Percentiles rank a stretch among this genome's conserved stretches.
These are phyloP conservation scores for Oxytropis ochrocephala DNA, from an alignment of 306 rosid genomes.

Conservation along the genomic window DNA sequence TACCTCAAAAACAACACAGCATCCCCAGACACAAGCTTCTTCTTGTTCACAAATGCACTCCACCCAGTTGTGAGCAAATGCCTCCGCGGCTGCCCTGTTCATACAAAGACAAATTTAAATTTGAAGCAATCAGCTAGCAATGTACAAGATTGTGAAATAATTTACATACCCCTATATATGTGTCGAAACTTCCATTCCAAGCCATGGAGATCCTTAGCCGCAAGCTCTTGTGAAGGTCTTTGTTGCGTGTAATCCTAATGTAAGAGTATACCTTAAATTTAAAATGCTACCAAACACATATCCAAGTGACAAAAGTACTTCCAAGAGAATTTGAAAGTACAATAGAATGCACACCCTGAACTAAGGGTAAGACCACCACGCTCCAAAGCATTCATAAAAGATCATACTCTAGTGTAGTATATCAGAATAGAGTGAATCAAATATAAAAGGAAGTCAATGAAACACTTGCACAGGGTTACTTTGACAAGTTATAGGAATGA, in stretches of 20 bases:
- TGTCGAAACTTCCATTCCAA: conserved; percentile 92
- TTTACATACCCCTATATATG: conserved; percentile 69
- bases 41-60: conserved; percentile 99
- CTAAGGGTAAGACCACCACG: background rate
- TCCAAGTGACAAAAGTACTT: background rate
- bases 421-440: no score
- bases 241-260: conserved; percentile 83
- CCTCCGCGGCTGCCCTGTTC: conserved; percentile 95
- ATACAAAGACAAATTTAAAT: background rate
- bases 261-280: background rate
- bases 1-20: conserved; percentile 97
- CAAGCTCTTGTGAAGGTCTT: conserved; percentile 96
- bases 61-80: conserved; percentile 99
- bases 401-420: background rate
- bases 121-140: background rate
- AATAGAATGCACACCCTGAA: background rate
- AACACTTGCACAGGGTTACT: no score
- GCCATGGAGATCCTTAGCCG: conserved; percentile 95
- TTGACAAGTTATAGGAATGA: no score
- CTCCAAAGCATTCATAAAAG: background rate
- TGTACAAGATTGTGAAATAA: background rate
- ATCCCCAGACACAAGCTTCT: conserved; percentile 95
- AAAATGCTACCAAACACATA: background rate
- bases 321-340: background rate
- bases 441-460: no score